Evolutionary conservation across 2,329 filamentous ascomycete genomes (phyloP), one percentile per base, ranked within the genome.

Genomic region (Apiospora pterosperma): DNA sequence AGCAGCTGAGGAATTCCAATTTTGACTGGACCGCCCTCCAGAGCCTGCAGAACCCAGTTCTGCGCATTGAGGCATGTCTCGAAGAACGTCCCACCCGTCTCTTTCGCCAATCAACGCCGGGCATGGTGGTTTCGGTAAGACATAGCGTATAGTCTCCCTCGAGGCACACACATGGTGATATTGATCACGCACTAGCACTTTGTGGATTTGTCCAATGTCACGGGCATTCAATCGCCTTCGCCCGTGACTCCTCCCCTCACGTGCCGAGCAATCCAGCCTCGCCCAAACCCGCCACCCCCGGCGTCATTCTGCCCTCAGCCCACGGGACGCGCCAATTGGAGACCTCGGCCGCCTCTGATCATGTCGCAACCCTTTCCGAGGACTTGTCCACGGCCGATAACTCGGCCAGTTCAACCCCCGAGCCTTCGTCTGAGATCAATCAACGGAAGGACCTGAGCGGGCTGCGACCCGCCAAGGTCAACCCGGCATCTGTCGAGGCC

Each of bases 1-100:
- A 70, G 19, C 65, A 70, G 60, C 60, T 70, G 42, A 42, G 62
- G 19, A 58, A 61, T 21, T 61, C 65, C n/a, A 61, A 65, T 28
- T 64, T 70, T 62, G 65, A 70, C 62, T 70, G 68, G 68, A 61
- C 42, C 6, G 64, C 60, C 2, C 42, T 69, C 42, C 61, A 66
- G 23, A 63, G 52, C 25, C 62, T 70, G 31, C 52, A 21, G 31
- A 48, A 68, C 23, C 68, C 67, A 8, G 66, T 63, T 3, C 60
- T 69, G n/a, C 41, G 61, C n/a, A 67, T 70, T 23, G 66, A 69
- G 31, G 67, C 65, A 34, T 61, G 66, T 21, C 67, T 70, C 39
- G 65, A 63, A 61, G 66, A 66, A 14, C 42, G 65, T n/a, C 65
- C 61, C 5, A 28, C 28, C 8, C 48, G 59, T 2, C 19, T 55